phyloP scores from a whole-genome alignment of 1,284 basidiomycete species.

The Rhodotorula sp. region DNA sequence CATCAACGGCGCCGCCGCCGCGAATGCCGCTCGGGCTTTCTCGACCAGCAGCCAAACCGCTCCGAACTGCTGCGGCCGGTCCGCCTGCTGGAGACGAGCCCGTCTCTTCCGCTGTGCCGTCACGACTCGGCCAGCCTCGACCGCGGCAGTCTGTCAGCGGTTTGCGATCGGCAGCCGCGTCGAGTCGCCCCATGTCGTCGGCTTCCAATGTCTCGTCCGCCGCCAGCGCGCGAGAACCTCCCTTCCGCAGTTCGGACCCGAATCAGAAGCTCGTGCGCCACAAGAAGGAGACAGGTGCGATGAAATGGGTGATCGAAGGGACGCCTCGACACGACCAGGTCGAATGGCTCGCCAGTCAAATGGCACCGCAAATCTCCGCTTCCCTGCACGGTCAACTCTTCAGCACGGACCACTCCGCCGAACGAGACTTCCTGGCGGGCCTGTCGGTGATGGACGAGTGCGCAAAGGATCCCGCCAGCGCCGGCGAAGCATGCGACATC shows the following conservation, averaged over 20 bases:
- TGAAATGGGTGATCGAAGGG: conserved; percentile 61
- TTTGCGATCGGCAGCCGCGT: conserved; percentile 43
- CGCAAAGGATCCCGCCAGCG: conserved; percentile 57
- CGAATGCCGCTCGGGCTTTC: conserved; percentile 21
- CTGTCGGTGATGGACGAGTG: conserved; percentile 72
- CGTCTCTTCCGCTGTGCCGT: conserved; percentile 30
- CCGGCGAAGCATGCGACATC: conserved; percentile 62
- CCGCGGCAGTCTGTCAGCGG: conserved; percentile 44
- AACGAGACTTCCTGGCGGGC: conserved; percentile 86
- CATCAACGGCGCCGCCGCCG: conserved; percentile 27
- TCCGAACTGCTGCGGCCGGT: conserved; percentile 43
- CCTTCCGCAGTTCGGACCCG: conserved; percentile 68
- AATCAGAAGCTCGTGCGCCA: conserved; percentile 73
- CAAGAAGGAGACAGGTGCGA: conserved; percentile 67
- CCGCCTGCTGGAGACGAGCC: conserved; percentile 47
- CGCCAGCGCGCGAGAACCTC: conserved; percentile 52
- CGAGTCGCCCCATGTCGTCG: conserved; percentile 45
- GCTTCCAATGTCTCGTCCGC: conserved; percentile 52
- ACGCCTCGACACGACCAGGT: conserved; percentile 82
- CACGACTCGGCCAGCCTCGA: conserved; percentile 38
- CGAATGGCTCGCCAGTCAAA: conserved; percentile 75
- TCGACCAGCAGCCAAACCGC: conserved; percentile 31
- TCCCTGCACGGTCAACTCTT: conserved; percentile 80
- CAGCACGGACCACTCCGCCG: conserved; percentile 92
- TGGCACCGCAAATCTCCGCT: conserved; percentile 78